Base-by-base conservation (phyloP, 352 stramenopile genomes). In the Poterioochromonas sp. region DNA sequence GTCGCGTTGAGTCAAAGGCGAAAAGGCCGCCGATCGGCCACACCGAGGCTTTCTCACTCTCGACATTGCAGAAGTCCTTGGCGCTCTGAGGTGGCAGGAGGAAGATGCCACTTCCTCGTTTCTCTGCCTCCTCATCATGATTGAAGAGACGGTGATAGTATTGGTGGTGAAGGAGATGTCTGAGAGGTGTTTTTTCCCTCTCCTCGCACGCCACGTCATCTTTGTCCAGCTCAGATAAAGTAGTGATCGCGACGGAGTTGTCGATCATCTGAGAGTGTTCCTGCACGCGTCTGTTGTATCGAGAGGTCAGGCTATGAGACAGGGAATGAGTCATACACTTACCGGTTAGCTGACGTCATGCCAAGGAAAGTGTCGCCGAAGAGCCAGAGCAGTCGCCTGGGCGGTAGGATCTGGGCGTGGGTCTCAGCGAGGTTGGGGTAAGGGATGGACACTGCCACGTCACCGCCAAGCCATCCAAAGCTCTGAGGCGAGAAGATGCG, bases 281-380 rank as follows among this genome's bases (percentile, higher is more conserved):
- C n/a, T n/a, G n/a, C n/a, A n/a, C n/a, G n/a, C n/a, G n/a, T n/a
- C n/a, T n/a, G n/a, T n/a, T n/a, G n/a, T n/a, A n/a, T n/a, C n/a
- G n/a, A n/a, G n/a, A n/a, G n/a, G n/a, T n/a, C n/a, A n/a, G n/a
- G n/a, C n/a, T n/a, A n/a, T n/a, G n/a, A n/a, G n/a, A n/a, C n/a
- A n/a, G n/a, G n/a, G n/a, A n/a, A n/a, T n/a, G n/a, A n/a, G n/a
- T n/a, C n/a, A n/a, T n/a, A n/a, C n/a, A 69, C 60, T 73, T 29
- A 62, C 41, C 68, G 32, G 3, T 3, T 40, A 29, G 32, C n/a
- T 41, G 68, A 58, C 22, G 68, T 58, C 3, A 65, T 32, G n/a
- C 71, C 71, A n/a, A 78, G 5, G 39, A 78, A 39, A 34, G 71
- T 40, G 39, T 78, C 71, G 5, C 71, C 71, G 39, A 69, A 78